phyloP scores from a whole-genome alignment of 345 rosid genomes.

The Stellera chamaejasme region DNA sequence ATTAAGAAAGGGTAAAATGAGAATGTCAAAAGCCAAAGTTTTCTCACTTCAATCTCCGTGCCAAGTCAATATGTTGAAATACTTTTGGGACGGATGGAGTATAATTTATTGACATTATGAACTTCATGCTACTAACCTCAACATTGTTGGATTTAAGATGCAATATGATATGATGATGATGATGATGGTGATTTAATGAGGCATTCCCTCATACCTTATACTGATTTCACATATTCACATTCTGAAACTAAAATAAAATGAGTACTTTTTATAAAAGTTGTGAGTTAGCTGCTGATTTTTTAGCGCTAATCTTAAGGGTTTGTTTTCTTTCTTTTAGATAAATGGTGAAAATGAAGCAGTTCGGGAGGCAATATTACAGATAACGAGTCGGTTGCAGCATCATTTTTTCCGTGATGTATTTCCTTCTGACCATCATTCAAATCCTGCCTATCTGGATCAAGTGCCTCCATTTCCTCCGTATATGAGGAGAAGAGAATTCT shows the following conservation, averaged over 20 bases:
- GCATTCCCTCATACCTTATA: not conserved
- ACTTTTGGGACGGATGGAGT: no score
- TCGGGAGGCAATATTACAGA: conserved; percentile 63
- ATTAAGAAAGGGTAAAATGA: no score
- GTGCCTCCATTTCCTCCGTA: conserved; percentile 41
- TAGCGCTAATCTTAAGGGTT: not conserved
- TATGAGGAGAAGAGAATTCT: conserved; percentile 58
- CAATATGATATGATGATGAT: not conserved
- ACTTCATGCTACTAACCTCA: no score
- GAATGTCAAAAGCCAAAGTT: no score
- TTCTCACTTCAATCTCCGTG: no score
- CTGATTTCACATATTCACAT: not conserved
- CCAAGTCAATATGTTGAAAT: no score
- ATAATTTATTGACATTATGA: no score
- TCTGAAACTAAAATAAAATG: not conserved
- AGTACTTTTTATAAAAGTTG: not conserved
- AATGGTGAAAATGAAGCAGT: conserved; percentile 59
- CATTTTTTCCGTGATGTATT: conserved; percentile 52
- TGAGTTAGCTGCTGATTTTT: not conserved
- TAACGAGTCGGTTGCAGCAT: conserved; percentile 55
- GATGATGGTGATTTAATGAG: not conserved
- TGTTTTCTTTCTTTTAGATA: conserved; percentile 29
- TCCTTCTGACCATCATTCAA: conserved; percentile 42
- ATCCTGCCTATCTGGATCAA: conserved; percentile 47
- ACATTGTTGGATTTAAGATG: no score